A percentile compares a stretch with the other conserved stretches of the same genome.
phyloP scores from a whole-genome alignment of 75 land plant genomes.

The Sequoia sempervirens region DNA sequence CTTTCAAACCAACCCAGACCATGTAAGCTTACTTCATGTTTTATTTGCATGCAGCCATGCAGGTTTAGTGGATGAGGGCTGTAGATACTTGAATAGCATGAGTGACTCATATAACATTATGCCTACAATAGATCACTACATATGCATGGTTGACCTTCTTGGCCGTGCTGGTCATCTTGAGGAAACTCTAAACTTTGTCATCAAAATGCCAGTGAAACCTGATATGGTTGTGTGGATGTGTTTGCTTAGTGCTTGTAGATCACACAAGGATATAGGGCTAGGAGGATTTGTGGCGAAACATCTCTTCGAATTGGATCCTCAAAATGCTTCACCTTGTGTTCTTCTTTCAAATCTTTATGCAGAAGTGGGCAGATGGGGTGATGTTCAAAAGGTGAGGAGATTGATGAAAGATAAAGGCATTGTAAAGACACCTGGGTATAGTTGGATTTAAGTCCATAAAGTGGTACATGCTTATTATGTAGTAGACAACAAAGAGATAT shows the following conservation, averaged over 20 bases:
- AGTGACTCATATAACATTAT: slow-evolving; percentile 9
- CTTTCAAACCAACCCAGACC: neutral
- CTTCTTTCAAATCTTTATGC: slow-evolving; percentile 13
- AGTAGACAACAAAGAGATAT: neutral
- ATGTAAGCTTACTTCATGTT: slow-evolving; percentile 11
- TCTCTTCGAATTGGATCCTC: slow-evolving; percentile 2
- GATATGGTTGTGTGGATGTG: slow-evolving; percentile 10
- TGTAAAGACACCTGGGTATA: neutral
- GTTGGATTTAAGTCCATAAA: neutral
- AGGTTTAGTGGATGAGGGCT: slow-evolving; percentile 20
- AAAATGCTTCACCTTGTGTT: slow-evolving; percentile 11
- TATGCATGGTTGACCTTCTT: slow-evolving; percentile 27
- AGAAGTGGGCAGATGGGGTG: neutral
- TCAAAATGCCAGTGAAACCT: slow-evolving; percentile 5
- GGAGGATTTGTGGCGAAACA: neutral
- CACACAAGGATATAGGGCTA: slow-evolving; percentile 8
- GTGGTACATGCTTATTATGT: neutral
- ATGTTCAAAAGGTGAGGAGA: neutral
- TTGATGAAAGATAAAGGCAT: slow-evolving; percentile 4
- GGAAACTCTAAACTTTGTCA: slow-evolving; percentile 1
- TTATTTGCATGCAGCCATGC: slow-evolving; percentile 25
- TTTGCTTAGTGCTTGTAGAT: slow-evolving; percentile 16
- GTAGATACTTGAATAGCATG: slow-evolving; percentile 12
- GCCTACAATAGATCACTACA: slow-evolving; percentile 16
- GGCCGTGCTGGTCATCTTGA: slow-evolving; percentile 21